A percentile compares a stretch with the other conserved stretches of the same genome.
Evolutionary conservation across 2,329 filamentous ascomycete genomes (phyloP).

Genomic region (Venturia aucupariae): DNA sequence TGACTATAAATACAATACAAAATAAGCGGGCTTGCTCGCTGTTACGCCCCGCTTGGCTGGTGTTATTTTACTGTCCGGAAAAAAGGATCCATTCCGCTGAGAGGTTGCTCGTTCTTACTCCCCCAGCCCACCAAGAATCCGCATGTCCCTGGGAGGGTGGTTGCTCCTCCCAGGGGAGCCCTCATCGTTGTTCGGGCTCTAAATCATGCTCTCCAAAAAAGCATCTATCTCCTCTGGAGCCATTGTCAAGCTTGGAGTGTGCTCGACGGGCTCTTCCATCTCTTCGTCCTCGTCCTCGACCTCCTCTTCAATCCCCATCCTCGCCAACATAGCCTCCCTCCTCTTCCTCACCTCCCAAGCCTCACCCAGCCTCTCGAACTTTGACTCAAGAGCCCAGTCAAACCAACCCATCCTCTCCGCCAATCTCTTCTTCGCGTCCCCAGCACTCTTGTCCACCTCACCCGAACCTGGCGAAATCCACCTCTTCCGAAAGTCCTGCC

Average conservation of each 20-base stretch:
- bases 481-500: background rate
- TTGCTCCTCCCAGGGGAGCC: background rate
- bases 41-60: background rate
- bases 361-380: background rate
- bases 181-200: background rate
- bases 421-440: background rate
- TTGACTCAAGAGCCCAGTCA: background rate
- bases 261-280: background rate
- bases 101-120: background rate
- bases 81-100: background rate
- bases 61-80: background rate
- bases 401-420: background rate
- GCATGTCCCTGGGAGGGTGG: no score
- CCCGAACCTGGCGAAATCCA: background rate
- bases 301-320: background rate
- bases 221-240: background rate
- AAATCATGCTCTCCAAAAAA: background rate
- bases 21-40: background rate
- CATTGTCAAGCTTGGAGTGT: background rate
- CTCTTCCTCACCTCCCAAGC: background rate
- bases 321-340: background rate
- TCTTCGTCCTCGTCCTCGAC: background rate
- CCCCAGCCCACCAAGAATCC: background rate
- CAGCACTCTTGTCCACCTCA: background rate
- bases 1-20: no score